Evolutionary conservation across 768 basidiomycete species (phyloP).

Genomic region (Arthromyces matolae): DNA sequence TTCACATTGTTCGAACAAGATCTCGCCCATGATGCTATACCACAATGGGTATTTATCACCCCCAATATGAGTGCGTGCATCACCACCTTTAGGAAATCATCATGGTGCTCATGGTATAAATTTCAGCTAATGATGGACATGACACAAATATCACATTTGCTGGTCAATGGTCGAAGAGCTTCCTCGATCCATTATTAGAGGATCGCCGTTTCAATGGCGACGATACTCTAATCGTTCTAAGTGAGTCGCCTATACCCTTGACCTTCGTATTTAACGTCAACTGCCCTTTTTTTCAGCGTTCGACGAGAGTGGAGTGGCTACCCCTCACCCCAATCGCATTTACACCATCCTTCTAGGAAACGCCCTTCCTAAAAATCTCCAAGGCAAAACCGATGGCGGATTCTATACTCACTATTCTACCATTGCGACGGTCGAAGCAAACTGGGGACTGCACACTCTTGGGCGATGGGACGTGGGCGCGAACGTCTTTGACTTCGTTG

Average conservation of each 20-base stretch:
- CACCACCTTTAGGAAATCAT: no score
- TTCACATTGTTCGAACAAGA: slow-evolving; percentile 63
- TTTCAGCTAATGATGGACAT: slow-evolving; percentile 49
- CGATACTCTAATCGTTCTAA: slow-evolving; percentile 54
- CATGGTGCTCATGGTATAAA: slow-evolving; percentile 8
- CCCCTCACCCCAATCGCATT: slow-evolving; percentile 46
- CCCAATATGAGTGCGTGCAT: slow-evolving; percentile 45
- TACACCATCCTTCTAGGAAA: slow-evolving; percentile 38
- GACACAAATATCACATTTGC: slow-evolving; percentile 53
- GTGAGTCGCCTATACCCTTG: not conserved
- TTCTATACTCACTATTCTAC: slow-evolving; percentile 63
- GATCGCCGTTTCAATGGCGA: slow-evolving; percentile 51
- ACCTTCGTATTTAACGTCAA: not conserved
- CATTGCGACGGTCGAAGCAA: slow-evolving; percentile 53
- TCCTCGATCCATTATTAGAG: slow-evolving; percentile 48
- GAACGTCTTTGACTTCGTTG: slow-evolving; percentile 55
- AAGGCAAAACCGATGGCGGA: slow-evolving; percentile 44
- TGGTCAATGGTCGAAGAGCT: slow-evolving; percentile 43
- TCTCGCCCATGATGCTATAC: slow-evolving; percentile 42
- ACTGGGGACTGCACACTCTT: slow-evolving; percentile 60
- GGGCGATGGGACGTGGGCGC: slow-evolving; percentile 39
- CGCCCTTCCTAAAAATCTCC: slow-evolving; percentile 38
- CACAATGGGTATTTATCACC: slow-evolving; percentile 62
- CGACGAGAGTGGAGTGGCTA: slow-evolving; percentile 47
- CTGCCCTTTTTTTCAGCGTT: slow-evolving; percentile 34